Base-by-base conservation (phyloP, 2,329 filamentous ascomycete genomes). In the Mycosphaerelloides madeirae region DNA sequence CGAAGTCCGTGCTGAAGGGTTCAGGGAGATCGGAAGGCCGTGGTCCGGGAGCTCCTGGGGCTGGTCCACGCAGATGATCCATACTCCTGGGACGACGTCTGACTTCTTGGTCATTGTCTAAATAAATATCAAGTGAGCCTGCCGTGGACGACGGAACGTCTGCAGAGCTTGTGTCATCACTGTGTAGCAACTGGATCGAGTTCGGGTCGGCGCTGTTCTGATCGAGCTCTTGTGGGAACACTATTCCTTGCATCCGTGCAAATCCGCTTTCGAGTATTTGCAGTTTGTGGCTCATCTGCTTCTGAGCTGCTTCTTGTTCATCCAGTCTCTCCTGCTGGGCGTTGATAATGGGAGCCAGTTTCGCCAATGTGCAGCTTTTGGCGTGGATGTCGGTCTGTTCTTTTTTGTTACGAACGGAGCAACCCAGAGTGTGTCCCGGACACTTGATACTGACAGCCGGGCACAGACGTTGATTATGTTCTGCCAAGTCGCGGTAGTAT, bases 191-290 rank as follows among this genome's bases (percentile, higher is more conserved):
- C 14, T 54, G 55, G 14, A 55, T 57, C 11, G 49, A 46, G 20
- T 48, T 53, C 16, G 55, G 55, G 14, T 55, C 53, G 15, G 50
- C 55, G 31, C 50, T 52, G 8, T 35, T 51, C 5, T 50, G 42
- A 31, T 58, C 55, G 1, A 48, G 50, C 25, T 53, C 48, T 11
- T 49, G 37, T 3, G 56, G 51, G 18, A 47, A 57, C n/a, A 73
- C 56, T 44, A 72, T 67, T 41, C 61, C 64, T 44, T 69, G 68
- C 52, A 74, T 68, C 28, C 64, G 67, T 12, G 59, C 50, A 25
- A 73, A 66, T 2, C 70, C 68, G 35, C 64, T 66, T 49, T 74
- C 69, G 9, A 74, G 62, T 29, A 72, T 64, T 39, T 69, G 65
- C 7, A 74, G 53, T 50, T 70, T 73, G 38, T 69, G 64, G 14